phyloP scores from a whole-genome alignment of 805 yeast species.

The Candida krabiensis region DNA sequence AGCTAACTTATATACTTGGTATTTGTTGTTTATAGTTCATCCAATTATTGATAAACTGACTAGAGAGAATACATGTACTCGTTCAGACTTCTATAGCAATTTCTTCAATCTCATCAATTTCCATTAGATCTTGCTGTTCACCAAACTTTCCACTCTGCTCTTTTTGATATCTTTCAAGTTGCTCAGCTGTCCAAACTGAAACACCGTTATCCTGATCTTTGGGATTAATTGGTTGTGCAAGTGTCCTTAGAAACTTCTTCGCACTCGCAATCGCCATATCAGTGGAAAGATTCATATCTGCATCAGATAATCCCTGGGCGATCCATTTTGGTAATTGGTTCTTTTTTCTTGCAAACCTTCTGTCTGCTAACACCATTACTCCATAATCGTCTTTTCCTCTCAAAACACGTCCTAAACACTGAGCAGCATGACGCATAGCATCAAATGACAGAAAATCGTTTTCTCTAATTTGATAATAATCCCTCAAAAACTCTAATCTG shows the following conservation, averaged over 20 bases:
- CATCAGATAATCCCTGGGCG: constrained; percentile 86
- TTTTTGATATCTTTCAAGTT: constrained; percentile 57
- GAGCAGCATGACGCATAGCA: constrained; percentile 99
- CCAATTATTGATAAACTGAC: too few species aligned
- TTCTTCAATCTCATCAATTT: constrained; percentile 35
- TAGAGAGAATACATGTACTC: too few species aligned
- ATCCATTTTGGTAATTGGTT: constrained; percentile 96
- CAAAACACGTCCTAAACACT: constrained; percentile 93
- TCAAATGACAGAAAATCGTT: constrained; percentile 95
- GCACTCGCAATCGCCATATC: constrained; percentile 98
- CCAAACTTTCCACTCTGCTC: constrained; percentile 38
- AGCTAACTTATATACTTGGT: too few species aligned
- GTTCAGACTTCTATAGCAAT: not conserved
- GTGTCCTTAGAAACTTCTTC: constrained; percentile 83
- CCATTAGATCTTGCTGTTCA: constrained; percentile 22
- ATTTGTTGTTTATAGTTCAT: too few species aligned
- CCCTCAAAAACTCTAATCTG: constrained; percentile 87
- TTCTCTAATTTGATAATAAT: constrained; percentile 88
- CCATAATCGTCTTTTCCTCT: constrained; percentile 99
- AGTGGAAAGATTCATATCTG: constrained; percentile 88
- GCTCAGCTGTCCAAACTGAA: constrained; percentile 85
- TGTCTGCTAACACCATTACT: constrained; percentile 95
- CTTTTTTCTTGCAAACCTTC: constrained; percentile 84
- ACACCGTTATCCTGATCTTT: constrained; percentile 86
- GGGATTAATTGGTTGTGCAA: constrained; percentile 92